Base-by-base conservation (phyloP, 768 basidiomycete genomes). In the Tricholoma sp. region DNA sequence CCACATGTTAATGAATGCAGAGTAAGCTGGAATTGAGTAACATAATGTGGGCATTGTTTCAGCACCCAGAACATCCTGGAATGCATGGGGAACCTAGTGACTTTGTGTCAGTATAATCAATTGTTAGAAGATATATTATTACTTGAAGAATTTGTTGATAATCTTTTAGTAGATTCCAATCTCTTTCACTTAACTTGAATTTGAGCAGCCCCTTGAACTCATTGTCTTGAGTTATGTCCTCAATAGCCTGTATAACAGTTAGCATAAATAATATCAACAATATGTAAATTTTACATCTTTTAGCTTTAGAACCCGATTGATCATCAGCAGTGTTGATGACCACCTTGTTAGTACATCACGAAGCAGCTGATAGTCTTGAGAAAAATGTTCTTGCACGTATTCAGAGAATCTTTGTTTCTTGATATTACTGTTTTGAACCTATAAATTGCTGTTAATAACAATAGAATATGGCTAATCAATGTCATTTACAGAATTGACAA, bases 251-350 rank as follows among this genome's bases (percentile, higher is more conserved):
- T 27, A 54, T 41, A 4, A 22, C 55, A 24, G 54, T 55, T 45
- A n/a, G 39, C 14, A 35, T 21, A 43, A 46, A 29, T 21, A 62
- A 47, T 55, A 27, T 39, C 43, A 50, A 55, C 11, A 56, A 49
- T 52, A 49, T 10, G 50, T 22, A 55, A 50, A 59, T 61, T 27
- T 18, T 61, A 70, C 69, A 50, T 58, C 55, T 31, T 63, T 61
- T 27, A 71, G 62, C 35, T 64, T 32, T 21, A 72, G 50, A 11
- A 64, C 67, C 6, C 67, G 56, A 16, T 68, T 61, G 51, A 70
- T 65, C 70, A 72, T 72, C 0, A 67, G 54, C 11, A 64, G 54
- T 5, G 70, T 67, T 16, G 69, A 72, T 11, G 67, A 71, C 72
- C 72, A 73, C 1, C 64, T 50, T 16, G 67, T 68, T 18, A 58